A percentile compares a stretch with the other conserved stretches of the same genome.
Conservation (phyloP, 768 basidiomycete species). For the Termitomyces sp. region DNA sequence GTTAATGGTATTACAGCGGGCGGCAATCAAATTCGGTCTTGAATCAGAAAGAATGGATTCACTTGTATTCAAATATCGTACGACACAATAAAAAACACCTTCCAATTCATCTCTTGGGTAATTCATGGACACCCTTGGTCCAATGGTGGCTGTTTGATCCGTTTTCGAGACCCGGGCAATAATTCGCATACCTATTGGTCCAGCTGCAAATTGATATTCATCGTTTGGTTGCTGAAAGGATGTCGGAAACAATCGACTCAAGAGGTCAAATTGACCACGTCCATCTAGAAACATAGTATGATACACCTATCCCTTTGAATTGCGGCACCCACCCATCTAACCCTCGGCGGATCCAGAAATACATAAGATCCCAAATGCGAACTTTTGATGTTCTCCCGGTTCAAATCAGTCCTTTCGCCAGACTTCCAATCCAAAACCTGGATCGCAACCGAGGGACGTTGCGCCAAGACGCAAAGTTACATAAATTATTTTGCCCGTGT, state of each 20-base stretch:
- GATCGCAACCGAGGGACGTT: neutral
- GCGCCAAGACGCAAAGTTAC: neutral
- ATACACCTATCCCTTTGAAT: neutral
- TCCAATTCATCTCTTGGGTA: constrained; percentile 59
- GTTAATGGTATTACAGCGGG: constrained; percentile 55
- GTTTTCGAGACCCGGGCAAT: neutral
- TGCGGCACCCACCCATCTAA: constrained; percentile 35
- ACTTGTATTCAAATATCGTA: neutral
- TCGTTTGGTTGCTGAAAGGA: constrained; percentile 48
- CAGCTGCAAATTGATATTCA: constrained; percentile 47
- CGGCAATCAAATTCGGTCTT: constrained; percentile 59
- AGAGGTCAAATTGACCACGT: constrained; percentile 65
- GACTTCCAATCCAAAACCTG: constrained; percentile 69
- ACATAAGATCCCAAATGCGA: constrained; percentile 59
- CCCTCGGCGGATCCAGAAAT: constrained; percentile 70
- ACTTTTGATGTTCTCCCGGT: constrained; percentile 70
- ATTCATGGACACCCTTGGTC: constrained; percentile 61
- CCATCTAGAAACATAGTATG: constrained; percentile 48
- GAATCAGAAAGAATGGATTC: neutral
- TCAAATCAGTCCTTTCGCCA: constrained; percentile 62
- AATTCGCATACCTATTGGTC: constrained; percentile 48
- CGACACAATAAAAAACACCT: constrained; percentile 39
- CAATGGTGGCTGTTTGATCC: constrained; percentile 17
- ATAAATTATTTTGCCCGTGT: neutral
- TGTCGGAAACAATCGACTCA: constrained; percentile 63